Conservation (phyloP, 495 filamentous ascomycete genomes). For the Talaromyces proteolyticus region DNA sequence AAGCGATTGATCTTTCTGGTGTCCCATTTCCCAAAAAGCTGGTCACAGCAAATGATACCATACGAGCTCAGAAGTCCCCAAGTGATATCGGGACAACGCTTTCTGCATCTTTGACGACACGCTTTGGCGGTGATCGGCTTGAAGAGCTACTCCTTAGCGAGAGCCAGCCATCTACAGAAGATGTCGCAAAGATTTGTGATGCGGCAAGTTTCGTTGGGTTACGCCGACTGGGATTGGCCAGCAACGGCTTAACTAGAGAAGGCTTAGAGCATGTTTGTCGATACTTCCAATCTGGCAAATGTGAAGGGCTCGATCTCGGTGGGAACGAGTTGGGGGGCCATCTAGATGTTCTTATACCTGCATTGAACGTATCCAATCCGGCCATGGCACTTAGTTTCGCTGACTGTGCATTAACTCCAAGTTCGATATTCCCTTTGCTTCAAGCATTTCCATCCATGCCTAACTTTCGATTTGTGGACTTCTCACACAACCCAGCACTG, state of each 20-base stretch:
- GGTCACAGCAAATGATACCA: constrained; percentile 11
- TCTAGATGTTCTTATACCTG: constrained; percentile 59
- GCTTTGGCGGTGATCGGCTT: constrained; percentile 67
- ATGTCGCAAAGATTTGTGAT: constrained; percentile 68
- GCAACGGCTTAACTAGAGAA: constrained; percentile 67
- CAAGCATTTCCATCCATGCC: constrained; percentile 65
- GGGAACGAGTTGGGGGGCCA: constrained; percentile 76
- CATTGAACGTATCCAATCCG: constrained; percentile 54
- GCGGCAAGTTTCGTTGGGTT: constrained; percentile 69
- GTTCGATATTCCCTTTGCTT: constrained; percentile 67
- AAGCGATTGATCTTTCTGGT: constrained; percentile 78
- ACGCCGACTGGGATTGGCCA: constrained; percentile 72
- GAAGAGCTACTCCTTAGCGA: constrained; percentile 81
- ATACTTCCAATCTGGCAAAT: constrained; percentile 67
- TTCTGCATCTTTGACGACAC: constrained; percentile 65
- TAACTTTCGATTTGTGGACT: constrained; percentile 82
- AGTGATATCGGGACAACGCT: constrained; percentile 55
- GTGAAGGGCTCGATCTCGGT: constrained; percentile 88
- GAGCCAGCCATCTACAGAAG: constrained; percentile 63
- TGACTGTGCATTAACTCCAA: constrained; percentile 72
- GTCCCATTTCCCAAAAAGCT: constrained; percentile 64
- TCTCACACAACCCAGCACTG: constrained; percentile 80
- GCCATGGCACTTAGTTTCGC: constrained; percentile 83
- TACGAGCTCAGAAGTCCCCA: constrained; percentile 4
- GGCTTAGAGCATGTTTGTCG: constrained; percentile 69